A percentile compares a stretch with the other conserved stretches of the same genome.
Evolutionary conservation across 345 rosid species (phyloP).

Genomic region (Eucalyptus tenuipes): DNA sequence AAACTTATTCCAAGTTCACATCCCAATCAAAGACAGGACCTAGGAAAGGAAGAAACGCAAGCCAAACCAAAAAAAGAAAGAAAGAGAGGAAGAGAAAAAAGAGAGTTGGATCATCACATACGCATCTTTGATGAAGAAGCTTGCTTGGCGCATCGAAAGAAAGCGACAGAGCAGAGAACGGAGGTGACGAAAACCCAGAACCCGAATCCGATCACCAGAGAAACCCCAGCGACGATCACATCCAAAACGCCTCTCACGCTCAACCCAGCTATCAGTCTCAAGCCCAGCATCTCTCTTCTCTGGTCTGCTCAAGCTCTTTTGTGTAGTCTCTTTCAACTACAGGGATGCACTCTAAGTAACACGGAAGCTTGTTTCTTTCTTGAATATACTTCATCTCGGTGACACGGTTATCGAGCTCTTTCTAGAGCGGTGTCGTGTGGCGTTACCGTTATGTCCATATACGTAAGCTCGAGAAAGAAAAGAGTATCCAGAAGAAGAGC

Average conservation of each 20-base stretch:
- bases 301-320: neutral
- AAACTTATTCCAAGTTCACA: neutral
- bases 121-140: neutral
- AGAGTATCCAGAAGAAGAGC: neutral
- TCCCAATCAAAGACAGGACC: neutral
- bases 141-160: constrained; percentile 51
- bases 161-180: constrained; percentile 71
- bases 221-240: constrained; percentile 61
- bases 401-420: neutral
- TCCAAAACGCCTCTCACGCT: constrained; percentile 47
- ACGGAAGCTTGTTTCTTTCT: neutral
- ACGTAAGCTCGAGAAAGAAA: neutral
- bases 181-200: constrained; percentile 55
- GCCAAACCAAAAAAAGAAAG: neutral
- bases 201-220: constrained; percentile 57
- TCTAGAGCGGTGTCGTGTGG: neutral
- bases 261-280: constrained; percentile 16
- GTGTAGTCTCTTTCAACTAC: neutral
- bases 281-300: neutral
- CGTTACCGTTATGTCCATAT: neutral
- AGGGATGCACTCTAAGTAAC: neutral
- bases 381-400: neutral
- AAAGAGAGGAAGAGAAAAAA: neutral
- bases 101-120: neutral
- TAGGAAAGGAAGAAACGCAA: neutral